Evolutionary conservation across 148 eudicot genomes (phyloP).

Genomic region (Amaranthus cruentus): DNA sequence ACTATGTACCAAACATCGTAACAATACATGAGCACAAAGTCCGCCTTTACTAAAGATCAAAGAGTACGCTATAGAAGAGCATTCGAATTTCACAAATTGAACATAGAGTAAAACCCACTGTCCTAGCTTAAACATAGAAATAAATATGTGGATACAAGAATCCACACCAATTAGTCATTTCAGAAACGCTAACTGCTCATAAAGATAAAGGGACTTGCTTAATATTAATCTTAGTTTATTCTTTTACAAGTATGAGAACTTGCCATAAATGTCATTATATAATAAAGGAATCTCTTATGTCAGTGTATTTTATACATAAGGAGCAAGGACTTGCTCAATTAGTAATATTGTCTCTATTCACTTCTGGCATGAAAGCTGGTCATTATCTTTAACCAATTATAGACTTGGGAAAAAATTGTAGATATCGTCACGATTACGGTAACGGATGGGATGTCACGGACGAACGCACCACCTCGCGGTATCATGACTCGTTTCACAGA

Average conservation of each 20-base stretch:
- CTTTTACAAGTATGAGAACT: too few relatives aligned
- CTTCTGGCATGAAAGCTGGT: neutral
- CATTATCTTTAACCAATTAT: neutral
- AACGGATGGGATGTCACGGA: too few relatives aligned
- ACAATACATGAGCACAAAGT: slow-evolving; percentile 8
- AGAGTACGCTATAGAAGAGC: neutral
- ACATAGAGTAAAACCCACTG: neutral
- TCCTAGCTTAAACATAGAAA: too few relatives aligned
- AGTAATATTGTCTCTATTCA: neutral
- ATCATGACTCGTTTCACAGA: too few relatives aligned
- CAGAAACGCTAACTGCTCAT: neutral
- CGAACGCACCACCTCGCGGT: too few relatives aligned
- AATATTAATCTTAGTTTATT: too few relatives aligned
- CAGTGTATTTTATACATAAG: neutral
- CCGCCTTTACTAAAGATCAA: too few relatives aligned
- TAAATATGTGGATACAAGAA: neutral
- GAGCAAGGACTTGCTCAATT: neutral
- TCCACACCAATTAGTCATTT: neutral
- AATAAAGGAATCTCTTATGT: too few relatives aligned
- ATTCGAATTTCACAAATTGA: neutral
- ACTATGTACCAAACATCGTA: neutral
- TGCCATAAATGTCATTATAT: too few relatives aligned
- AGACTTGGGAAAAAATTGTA: neutral
- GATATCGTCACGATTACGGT: too few relatives aligned
- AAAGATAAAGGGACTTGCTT: neutral